phyloP scores from a whole-genome alignment of 108 stramenopile genomes.

The Aureococcus anophagefferens region DNA sequence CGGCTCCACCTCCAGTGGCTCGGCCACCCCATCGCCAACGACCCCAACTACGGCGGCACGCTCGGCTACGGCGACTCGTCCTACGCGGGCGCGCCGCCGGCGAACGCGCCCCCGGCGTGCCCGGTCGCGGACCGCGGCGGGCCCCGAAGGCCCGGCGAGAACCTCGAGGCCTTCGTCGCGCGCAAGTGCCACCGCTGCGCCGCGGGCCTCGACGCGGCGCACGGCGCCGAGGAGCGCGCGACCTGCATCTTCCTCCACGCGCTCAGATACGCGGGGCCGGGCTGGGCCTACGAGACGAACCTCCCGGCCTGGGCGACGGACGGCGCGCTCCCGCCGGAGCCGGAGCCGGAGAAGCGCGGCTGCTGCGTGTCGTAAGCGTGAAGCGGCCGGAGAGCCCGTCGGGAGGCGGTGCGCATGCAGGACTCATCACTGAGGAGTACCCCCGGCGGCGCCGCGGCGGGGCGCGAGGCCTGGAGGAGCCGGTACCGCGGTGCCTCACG shows the following conservation, averaged over 20 bases:
- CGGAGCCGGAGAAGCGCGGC: no score
- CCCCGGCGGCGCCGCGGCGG: no score
- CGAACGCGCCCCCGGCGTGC: no score
- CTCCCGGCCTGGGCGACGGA: not conserved
- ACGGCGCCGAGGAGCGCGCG: not conserved
- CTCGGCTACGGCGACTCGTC: no score
- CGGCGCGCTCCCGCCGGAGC: no score
- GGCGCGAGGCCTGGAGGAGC: no score
- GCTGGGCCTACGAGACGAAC: not conserved
- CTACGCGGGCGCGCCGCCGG: no score
- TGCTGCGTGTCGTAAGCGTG: no score
- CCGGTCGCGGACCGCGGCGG: not conserved
- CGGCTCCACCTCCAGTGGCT: conserved; percentile 26
- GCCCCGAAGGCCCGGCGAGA: not conserved
- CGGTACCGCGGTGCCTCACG: no score
- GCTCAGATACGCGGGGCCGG: not conserved
- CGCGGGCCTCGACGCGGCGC: not conserved
- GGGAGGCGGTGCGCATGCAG: no score
- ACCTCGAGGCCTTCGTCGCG: not conserved
- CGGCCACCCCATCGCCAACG: conserved; percentile 28
- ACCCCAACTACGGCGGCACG: conserved; percentile 27
- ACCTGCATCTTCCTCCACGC: not conserved
- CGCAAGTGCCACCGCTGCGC: not conserved
- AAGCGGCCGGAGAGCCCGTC: no score
- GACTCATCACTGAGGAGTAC: no score